Base-by-base conservation (phyloP, 1,284 basidiomycete species). In the Coriolopsis trogii region DNA sequence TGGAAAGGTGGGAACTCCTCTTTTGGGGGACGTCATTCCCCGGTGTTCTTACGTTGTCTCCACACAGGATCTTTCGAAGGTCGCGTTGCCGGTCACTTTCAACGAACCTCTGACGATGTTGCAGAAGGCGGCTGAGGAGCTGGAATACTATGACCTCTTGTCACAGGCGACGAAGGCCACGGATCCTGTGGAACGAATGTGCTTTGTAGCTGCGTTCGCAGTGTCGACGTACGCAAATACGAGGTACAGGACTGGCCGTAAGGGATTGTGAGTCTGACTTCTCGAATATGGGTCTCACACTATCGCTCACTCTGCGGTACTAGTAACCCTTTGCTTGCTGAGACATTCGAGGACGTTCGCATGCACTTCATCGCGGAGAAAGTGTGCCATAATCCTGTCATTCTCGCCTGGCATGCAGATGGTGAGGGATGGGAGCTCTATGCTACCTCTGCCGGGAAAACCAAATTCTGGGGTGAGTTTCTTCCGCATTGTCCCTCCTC, bases 311-410 rank as follows among this genome's bases (percentile, higher is more conserved):
- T 30, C 34, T 29, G 16, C 24, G 7, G 28, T 41, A 25, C 28
- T 56, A 93, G 90, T 63, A 95, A 93, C 61, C 93, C 92, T 0
- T 85, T 95, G 81, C 79, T 94, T 42, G 89, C 85, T 10, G 93
- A 95, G 70, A 95, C 93, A 0, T 95, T 90, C 62, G 93, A 95
- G 68, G 88, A 91, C 56, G 63, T 76, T 26, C 81, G 91, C 40
- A 86, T 85, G 77, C 85, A 81, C 51, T 93, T 94, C 65, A 79
- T 95, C 44, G 85, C 89, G 43, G 93, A 95, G 72, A 95, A 95
- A 73, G 92, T 95, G 47, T 83, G 82, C 40, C 93, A 95, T 67
- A 85, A 92, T 60, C 93, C 93, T 8, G 76, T 91, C 39, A 75
- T 93, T 62, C 82, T 94, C 64, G 92, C 91, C 6, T 92, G 89